Conservation (phyloP, 768 basidiomycete genomes). For the Suillus sp. region DNA sequence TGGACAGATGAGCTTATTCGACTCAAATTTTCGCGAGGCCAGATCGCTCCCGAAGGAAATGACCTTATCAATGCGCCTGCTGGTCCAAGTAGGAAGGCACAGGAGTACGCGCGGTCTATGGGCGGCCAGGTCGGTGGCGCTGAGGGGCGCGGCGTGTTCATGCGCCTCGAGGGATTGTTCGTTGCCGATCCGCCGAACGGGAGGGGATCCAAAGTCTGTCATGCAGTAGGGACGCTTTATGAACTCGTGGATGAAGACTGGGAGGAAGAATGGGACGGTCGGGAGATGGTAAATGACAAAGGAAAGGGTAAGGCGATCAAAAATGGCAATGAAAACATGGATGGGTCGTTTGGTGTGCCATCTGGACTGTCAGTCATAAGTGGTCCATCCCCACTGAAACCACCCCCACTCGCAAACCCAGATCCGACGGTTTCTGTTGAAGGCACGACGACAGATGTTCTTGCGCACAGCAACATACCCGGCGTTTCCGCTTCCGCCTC, state of each 20-base stretch:
- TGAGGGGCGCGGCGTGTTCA: constrained; percentile 65
- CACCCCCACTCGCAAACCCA: constrained; percentile 33
- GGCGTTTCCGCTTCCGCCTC: constrained; percentile 22
- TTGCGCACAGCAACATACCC: constrained; percentile 13
- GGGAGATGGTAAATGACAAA: constrained; percentile 16
- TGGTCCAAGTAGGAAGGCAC: constrained; percentile 45
- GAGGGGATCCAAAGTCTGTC: constrained; percentile 55
- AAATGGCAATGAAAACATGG: neutral
- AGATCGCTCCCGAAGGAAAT: constrained; percentile 67
- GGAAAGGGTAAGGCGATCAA: constrained; percentile 38
- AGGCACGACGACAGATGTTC: constrained; percentile 22
- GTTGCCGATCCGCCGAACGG: constrained; percentile 53
- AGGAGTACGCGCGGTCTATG: constrained; percentile 28
- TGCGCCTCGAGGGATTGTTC: constrained; percentile 68
- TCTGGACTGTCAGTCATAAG: constrained; percentile 2
- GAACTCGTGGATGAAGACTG: constrained; percentile 79
- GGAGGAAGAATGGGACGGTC: constrained; percentile 41
- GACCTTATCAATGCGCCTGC: constrained; percentile 62
- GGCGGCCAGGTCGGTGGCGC: constrained; percentile 47
- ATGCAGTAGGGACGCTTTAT: constrained; percentile 73
- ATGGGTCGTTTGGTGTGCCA: constrained; percentile 16
- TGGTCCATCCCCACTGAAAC: constrained; percentile 35
- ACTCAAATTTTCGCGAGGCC: constrained; percentile 66
- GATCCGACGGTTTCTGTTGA: constrained; percentile 27
- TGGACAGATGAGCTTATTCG: constrained; percentile 87